Base-by-base conservation (phyloP, 2,329 filamentous ascomycete species). In the Aspergillus sp. region DNA sequence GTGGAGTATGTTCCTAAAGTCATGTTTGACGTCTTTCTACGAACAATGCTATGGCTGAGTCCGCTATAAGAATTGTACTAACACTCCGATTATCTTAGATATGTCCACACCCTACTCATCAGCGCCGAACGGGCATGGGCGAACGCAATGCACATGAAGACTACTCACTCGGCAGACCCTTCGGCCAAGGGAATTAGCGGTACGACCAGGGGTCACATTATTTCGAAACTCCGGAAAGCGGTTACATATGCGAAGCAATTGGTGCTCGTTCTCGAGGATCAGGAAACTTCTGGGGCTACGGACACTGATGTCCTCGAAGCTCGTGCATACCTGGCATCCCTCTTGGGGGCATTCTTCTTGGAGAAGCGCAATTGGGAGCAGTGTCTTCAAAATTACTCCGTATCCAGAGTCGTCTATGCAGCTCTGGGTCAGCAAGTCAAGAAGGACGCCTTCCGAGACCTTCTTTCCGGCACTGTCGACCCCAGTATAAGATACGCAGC, bases 401-500 rank as follows among this genome's bases (percentile, higher is more conserved):
- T 89, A 25, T 87, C 92, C 19, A 86, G 91, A 62, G 83, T 96
- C 59, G 89, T 96, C 68, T 99, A 98, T 80, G 88, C 85, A 62
- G 88, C 90, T 0, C 81, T 99, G 47, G 83, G 88, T 27, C 81
- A 84, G 63, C 69, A 71, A 52, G 86, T 79, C 63, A 89, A 87
- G 72, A 88, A 87, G 62, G 94, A 96, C 60, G 81, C 90, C 38
- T 95, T 91, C 82, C 92, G 90, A 72, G 94, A 98, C 62, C 83
- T 97, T 23, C 80, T 99, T 59, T 87, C 89, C 51, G 88, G 90
- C 69, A 96, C 90, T 4, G 88, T 96, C 63, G 95, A 99, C 73
- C 93, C 93, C 2, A 96, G 92, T 63, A 91, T 99, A 70, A 89
- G 94, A 64, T 98, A 96, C 75, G 93, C 93, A 38, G 92, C 95